Evolutionary conservation across 176 grass and related monocot species (phyloP).

Genomic region (Puccinellia tenuiflora): DNA sequence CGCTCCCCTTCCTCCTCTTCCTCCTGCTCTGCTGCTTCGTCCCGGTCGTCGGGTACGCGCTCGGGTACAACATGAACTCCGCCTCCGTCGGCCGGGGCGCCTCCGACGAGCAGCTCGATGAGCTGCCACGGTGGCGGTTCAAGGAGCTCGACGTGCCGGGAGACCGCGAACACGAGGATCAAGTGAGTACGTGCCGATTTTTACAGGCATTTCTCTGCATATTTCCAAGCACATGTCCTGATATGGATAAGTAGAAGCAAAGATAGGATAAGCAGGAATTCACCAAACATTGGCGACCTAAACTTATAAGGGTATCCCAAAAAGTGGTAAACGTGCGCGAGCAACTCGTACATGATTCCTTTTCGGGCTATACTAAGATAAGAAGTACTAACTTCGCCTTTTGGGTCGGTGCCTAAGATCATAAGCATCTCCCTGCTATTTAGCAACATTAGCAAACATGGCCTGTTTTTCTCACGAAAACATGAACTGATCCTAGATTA

Average conservation of each 20-base stretch:
- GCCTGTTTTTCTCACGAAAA: not conserved
- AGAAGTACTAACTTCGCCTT: conserved; percentile 19
- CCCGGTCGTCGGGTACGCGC: conserved; percentile 56
- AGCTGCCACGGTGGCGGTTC: conserved; percentile 70
- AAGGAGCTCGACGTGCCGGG: conserved; percentile 42
- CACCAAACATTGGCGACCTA: conserved; percentile 26
- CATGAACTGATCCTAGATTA: not conserved
- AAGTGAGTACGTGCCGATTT: conserved; percentile 30
- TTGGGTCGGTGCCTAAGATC: conserved; percentile 1
- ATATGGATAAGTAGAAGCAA: not conserved
- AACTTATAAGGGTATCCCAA: not conserved
- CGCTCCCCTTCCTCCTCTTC: conserved; percentile 94
- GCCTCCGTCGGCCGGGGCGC: conserved; percentile 66
- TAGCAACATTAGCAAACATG: not conserved
- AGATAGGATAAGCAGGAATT: not conserved
- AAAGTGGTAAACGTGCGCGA: conserved; percentile 25
- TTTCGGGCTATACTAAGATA: conserved; percentile 30
- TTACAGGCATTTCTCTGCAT: not conserved
- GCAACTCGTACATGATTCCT: not conserved
- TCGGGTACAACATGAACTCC: conserved; percentile 93
- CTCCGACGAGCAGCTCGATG: conserved; percentile 78
- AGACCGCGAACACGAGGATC: conserved; percentile 33
- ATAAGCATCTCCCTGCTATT: not conserved
- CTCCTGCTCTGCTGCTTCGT: conserved; percentile 95
- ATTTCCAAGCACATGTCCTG: not conserved